Evolutionary conservation across 208 protist genomes (phyloP).

Genomic region (Crithidia fasciculata): DNA sequence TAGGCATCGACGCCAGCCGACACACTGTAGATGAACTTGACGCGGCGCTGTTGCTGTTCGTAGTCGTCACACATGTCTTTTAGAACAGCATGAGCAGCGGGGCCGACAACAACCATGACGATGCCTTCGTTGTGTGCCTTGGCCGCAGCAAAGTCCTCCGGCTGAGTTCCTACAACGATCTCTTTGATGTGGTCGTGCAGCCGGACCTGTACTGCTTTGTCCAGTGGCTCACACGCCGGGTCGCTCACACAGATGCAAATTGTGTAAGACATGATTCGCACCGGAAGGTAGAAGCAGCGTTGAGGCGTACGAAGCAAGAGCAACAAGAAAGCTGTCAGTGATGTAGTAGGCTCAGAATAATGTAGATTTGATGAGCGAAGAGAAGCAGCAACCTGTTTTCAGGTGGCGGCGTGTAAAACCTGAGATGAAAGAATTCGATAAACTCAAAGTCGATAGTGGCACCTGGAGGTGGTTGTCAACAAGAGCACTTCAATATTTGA

Average conservation of each 20-base stretch:
- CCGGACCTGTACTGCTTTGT: not conserved
- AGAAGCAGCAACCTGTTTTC: too few species aligned
- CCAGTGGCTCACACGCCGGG: not conserved
- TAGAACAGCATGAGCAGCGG: not conserved
- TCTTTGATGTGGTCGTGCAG: not conserved
- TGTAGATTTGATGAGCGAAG: too few species aligned
- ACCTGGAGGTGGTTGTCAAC: too few species aligned
- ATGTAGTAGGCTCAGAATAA: too few species aligned
- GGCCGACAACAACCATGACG: not conserved
- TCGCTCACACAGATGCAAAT: not conserved
- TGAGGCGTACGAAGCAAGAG: not conserved
- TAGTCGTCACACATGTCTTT: constrained; percentile 38
- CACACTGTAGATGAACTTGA: constrained; percentile 79
- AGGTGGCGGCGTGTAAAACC: too few species aligned
- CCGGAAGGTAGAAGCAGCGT: not conserved
- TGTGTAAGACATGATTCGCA: not conserved
- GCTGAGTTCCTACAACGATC: not conserved
- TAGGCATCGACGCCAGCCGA: constrained; percentile 78
- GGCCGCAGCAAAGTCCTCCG: not conserved
- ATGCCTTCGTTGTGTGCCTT: constrained; percentile 1
- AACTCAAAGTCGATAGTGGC: too few species aligned
- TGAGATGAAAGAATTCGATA: too few species aligned
- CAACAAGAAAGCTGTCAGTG: not conserved
- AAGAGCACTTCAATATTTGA: too few species aligned
- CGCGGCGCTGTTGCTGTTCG: constrained; percentile 48